Percentiles rank a stretch among this genome's conserved stretches.
Conservation (phyloP, 1,284 basidiomycete genomes). For the Coriolopsis trogii region DNA sequence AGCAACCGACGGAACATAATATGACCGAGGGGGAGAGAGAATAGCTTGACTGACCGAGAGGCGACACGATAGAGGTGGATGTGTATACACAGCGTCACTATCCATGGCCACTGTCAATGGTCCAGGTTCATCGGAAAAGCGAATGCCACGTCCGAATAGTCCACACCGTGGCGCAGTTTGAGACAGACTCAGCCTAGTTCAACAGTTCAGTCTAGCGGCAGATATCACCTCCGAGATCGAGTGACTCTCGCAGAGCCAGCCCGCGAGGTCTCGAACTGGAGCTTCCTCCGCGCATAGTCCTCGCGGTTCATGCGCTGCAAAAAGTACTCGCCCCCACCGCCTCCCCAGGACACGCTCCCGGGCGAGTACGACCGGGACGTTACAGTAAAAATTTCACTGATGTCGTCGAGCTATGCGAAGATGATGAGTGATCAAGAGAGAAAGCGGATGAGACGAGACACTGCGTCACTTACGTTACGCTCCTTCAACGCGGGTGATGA, state of each 20-base stretch:
- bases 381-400: conserved; percentile 75
- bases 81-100: neutral
- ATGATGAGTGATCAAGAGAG: conserved; percentile 1
- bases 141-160: no score
- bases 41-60: neutral
- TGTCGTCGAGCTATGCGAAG: conserved; percentile 63
- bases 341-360: conserved; percentile 77
- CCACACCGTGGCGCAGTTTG: no score
- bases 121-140: neutral
- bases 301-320: conserved; percentile 73
- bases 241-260: conserved; percentile 25
- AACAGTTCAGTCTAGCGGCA: neutral
- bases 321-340: conserved; percentile 67
- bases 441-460: neutral
- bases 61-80: neutral
- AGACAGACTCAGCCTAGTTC: neutral
- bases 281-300: conserved; percentile 58
- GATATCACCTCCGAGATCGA: conserved; percentile 27
- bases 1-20: no score
- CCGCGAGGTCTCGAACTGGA: conserved; percentile 26
- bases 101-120: neutral
- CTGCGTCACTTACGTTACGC: conserved; percentile 51
- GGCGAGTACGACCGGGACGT: conserved; percentile 65
- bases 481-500: conserved; percentile 23
- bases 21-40: neutral